These are phyloP conservation scores for Tetradesmus obliquus DNA, from an alignment of 139 green algal genomes.

Conservation along the genomic window DNA sequence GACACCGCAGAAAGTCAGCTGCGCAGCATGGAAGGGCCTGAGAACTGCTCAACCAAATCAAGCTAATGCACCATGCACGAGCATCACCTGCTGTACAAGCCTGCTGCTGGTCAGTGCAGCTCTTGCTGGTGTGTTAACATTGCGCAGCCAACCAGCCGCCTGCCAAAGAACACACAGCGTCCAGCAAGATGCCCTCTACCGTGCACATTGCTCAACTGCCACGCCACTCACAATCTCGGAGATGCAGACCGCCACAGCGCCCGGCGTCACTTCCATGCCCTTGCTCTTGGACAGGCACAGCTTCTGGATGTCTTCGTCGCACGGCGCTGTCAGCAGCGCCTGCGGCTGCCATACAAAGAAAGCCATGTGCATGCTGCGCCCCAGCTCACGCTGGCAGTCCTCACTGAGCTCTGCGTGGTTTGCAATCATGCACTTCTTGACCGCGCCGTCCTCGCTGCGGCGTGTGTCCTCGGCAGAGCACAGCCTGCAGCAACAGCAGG, in stretches of 20 bases:
- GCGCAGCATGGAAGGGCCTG: background rate
- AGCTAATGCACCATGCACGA: background rate
- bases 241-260: conserved; percentile 76
- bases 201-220: too few species aligned
- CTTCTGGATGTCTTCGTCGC: conserved; percentile 76
- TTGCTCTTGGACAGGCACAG: conserved; percentile 52
- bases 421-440: conserved; percentile 79
- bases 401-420: conserved; percentile 55
- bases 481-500: conserved; percentile 10
- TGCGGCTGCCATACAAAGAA: conserved; percentile 83
- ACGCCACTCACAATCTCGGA: conserved; percentile 55
- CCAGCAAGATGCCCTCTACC: too few species aligned
- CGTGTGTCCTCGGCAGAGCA: conserved; percentile 43
- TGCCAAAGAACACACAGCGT: background rate
- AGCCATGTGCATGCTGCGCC: conserved; percentile 83
- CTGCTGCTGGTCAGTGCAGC: too few species aligned
- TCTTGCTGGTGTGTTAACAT: too few species aligned
- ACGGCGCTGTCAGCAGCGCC: conserved; percentile 71
- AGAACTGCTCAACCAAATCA: too few species aligned
- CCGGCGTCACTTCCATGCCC: conserved; percentile 59
- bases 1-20: background rate
- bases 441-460: conserved; percentile 53
- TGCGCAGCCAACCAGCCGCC: too few species aligned
- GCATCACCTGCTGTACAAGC: too few species aligned
- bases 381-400: conserved; percentile 79